phyloP scores from a whole-genome alignment of 768 basidiomycete species.

The Suillus ampliporus region DNA sequence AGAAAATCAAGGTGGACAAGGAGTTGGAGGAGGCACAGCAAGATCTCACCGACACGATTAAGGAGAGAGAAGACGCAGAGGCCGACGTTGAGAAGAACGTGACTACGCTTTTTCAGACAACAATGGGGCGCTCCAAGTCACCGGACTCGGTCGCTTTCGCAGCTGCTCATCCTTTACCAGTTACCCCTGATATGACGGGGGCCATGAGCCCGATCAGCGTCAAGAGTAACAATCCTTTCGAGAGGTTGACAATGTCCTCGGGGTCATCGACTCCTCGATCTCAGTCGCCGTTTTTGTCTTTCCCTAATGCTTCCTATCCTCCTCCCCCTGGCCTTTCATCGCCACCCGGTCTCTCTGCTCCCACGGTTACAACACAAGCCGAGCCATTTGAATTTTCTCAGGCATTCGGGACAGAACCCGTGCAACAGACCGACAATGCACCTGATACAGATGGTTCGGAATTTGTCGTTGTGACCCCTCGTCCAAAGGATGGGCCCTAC shows the following conservation, averaged over 20 bases:
- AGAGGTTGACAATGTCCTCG: conserved; percentile 60
- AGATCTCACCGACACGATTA: conserved; percentile 55
- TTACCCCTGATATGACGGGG: conserved; percentile 65
- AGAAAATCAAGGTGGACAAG: conserved; percentile 69
- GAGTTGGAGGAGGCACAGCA: conserved; percentile 71
- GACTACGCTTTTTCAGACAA: conserved; percentile 12
- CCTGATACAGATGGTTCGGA: conserved; percentile 30
- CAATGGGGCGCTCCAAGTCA: conserved; percentile 43
- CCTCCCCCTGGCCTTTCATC: conserved; percentile 38
- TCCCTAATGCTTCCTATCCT: conserved; percentile 44
- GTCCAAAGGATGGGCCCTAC: conserved; percentile 16
- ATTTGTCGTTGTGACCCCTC: conserved; percentile 26
- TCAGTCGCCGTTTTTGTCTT: conserved; percentile 65
- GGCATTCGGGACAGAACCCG: conserved; percentile 23
- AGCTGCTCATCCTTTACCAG: conserved; percentile 73
- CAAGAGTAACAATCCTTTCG: conserved; percentile 95
- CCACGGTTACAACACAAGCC: conserved; percentile 24
- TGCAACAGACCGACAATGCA: conserved; percentile 19
- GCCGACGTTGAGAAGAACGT: conserved; percentile 47
- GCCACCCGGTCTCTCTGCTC: conserved; percentile 18
- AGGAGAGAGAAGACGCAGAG: conserved; percentile 64
- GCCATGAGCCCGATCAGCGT: conserved; percentile 50
- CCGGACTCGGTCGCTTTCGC: conserved; percentile 61
- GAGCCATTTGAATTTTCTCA: conserved; percentile 62
- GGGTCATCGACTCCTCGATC: conserved; percentile 49